Evolutionary conservation across 139 green algal species (phyloP).

Genomic region (Axilococcus clingmanii): DNA sequence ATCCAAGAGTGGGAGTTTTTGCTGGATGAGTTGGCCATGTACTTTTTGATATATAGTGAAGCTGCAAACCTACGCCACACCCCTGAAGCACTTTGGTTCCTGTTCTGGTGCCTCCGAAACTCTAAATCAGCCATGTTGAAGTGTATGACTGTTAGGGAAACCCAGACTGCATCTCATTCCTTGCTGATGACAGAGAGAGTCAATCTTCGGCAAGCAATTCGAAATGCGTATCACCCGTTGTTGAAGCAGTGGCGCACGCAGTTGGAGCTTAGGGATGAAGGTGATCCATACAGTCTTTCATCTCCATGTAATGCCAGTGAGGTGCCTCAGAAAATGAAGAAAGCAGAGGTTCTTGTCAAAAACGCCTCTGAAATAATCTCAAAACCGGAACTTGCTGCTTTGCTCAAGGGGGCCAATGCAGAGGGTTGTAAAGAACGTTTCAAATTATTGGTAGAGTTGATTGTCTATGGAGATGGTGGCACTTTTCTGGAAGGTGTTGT

Average conservation of each 20-base stretch:
- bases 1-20: constrained; percentile 32
- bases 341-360: neutral
- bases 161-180: constrained; percentile 1
- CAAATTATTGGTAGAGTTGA: constrained; percentile 39
- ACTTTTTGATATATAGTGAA: constrained; percentile 74
- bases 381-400: neutral
- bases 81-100: constrained; percentile 66
- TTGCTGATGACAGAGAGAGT: neutral
- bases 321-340: no score
- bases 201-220: constrained; percentile 19
- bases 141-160: neutral
- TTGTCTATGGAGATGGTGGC: constrained; percentile 39
- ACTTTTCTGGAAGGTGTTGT: constrained; percentile 41
- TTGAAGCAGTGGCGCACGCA: constrained; percentile 10
- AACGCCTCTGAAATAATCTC: neutral
- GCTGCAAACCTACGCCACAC: constrained; percentile 68
- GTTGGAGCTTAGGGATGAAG: constrained; percentile 8
- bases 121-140: constrained; percentile 1
- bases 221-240: constrained; percentile 14
- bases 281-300: constrained; percentile 10
- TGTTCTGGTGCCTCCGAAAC: constrained; percentile 55
- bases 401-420: constrained; percentile 2
- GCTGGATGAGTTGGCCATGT: constrained; percentile 59
- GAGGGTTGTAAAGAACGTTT: no score
- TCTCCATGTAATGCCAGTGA: neutral